Evolutionary conservation across 2,329 filamentous ascomycete genomes (phyloP), one percentile per base, ranked within the genome.

Genomic region (Aspergillus intermedius): DNA sequence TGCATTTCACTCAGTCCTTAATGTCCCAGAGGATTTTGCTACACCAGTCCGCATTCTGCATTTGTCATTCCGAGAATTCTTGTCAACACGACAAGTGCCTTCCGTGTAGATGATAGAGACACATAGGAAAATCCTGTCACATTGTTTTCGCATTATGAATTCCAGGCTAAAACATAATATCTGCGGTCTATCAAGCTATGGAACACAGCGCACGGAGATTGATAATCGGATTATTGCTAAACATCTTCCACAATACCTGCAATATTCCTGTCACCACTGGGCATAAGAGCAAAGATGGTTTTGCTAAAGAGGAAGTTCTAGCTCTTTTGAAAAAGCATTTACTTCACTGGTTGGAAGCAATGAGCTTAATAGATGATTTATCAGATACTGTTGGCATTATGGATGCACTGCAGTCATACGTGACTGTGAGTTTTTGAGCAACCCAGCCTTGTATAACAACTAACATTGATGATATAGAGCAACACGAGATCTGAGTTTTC

Each of bases 1-100:
- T 23, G 44, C 17, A 19, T 49, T 64, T 5, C 52, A 57, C 22
- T 58, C 60, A 9, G 54, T 61, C 3, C 35, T 64, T 0, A 47
- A 42, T 17, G 23, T 62, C 1, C 56, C 61, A 0, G 13, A 32
- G 19, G 35, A 39, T 19, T 19, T 2, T 19, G 17, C 2, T 19
- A 19, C 17, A 2, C 17, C 17, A 19, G 17, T 60, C n/a, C 30
- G 52, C 23, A 35, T 63, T 5, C 49, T 62, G n/a, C 61, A 64
- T 50, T 49, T 58, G 45, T 68, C 62, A 44, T 68, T 68, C 42
- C 59, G 61, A 43, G 60, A 68, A 49, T 66, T 62, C 45, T 66
- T 15, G 48, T 66, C 15, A 49, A 59, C 44, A n/a, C 39, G 3
- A 22, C 52, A 21, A 62, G 54, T 49, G 43, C 44, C 30, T 62